phyloP scores from a whole-genome alignment of 371 early-diverging fungal genomes.

The Saksenaea oblongispora region DNA sequence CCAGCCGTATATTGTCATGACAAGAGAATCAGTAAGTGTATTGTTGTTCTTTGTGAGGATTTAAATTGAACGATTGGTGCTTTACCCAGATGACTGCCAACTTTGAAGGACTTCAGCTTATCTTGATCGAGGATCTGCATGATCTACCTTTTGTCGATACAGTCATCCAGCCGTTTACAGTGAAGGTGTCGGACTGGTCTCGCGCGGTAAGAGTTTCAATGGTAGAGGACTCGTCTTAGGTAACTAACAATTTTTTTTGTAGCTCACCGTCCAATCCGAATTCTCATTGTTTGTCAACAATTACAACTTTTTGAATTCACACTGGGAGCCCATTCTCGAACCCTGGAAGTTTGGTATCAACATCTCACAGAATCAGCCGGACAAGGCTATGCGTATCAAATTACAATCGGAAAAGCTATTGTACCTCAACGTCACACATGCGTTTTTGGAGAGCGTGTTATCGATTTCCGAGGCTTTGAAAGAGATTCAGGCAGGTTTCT shows the following conservation, averaged over 20 bases:
- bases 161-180: constrained; percentile 62
- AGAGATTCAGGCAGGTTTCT: constrained; percentile 21
- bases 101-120: constrained; percentile 65
- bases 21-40: constrained; percentile 44
- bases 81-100: constrained; percentile 36
- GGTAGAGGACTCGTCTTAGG: background rate
- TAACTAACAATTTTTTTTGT: background rate
- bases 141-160: constrained; percentile 81
- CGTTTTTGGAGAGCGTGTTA: constrained; percentile 67
- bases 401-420: constrained; percentile 63
- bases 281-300: constrained; percentile 82
- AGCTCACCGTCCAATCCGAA: constrained; percentile 72
- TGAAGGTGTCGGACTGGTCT: constrained; percentile 77
- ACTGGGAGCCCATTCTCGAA: constrained; percentile 98
- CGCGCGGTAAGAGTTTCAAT: constrained; percentile 28
- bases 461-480: constrained; percentile 38
- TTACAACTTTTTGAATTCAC: constrained; percentile 94
- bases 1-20: constrained; percentile 51
- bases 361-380: constrained; percentile 28
- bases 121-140: constrained; percentile 81
- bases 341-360: constrained; percentile 72
- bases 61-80: background rate
- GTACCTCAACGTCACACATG: constrained; percentile 74
- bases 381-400: constrained; percentile 39
- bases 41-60: background rate